Conservation (phyloP, 2,329 filamentous ascomycete genomes). For the Cercospora berteroae region DNA sequence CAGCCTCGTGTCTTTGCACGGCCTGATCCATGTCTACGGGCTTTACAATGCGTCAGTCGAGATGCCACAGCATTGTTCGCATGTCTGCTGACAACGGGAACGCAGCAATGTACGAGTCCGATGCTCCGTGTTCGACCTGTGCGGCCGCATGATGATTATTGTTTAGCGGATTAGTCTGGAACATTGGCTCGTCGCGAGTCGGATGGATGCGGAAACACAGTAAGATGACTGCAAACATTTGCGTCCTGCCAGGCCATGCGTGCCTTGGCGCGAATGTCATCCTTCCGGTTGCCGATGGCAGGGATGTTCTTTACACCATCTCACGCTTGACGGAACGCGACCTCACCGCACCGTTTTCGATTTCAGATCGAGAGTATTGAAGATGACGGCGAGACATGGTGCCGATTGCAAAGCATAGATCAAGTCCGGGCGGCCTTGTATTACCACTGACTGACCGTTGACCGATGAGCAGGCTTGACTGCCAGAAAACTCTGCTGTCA, state of each 20-base stretch:
- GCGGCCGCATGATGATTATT: conserved; percentile 1
- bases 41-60: not conserved
- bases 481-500: not conserved
- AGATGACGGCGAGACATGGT: not conserved
- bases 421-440: not conserved
- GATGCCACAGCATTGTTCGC: not conserved
- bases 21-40: conserved; percentile 9
- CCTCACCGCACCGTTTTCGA: not conserved
- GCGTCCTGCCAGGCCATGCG: not conserved
- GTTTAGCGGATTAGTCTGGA: not conserved
- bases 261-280: not conserved
- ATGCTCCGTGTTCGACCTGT: not conserved
- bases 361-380: not conserved
- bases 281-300: not conserved
- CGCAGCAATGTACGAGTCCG: not conserved
- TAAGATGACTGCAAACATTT: not conserved
- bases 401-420: not conserved
- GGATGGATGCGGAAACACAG: conserved; percentile 1
- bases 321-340: not conserved
- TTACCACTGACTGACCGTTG: not conserved
- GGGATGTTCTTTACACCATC: not conserved
- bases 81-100: not conserved
- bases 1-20: not conserved
- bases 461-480: not conserved
- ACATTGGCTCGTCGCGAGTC: not conserved